Evolutionary conservation across 192 early-diverging fungal species (phyloP).

Genomic region (Coemansia sp.): DNA sequence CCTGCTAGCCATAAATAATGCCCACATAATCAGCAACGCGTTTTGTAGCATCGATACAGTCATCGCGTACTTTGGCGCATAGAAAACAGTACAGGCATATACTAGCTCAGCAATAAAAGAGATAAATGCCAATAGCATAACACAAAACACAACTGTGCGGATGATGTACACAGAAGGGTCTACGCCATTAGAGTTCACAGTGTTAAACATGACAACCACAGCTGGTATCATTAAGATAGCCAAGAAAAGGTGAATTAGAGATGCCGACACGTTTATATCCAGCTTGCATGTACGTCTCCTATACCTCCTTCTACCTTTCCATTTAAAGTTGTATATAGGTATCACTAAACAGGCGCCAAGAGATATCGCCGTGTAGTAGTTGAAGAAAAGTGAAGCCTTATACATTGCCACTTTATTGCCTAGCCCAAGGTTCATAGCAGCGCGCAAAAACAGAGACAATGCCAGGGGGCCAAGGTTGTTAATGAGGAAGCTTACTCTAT

Average conservation of each 20-base stretch:
- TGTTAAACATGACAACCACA: not conserved
- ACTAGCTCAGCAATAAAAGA: not conserved
- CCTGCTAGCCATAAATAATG: conserved; percentile 13
- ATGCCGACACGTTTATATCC: not conserved
- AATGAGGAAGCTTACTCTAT: not conserved
- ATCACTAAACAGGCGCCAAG: not conserved
- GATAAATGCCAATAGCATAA: not conserved
- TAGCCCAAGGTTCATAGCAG: not conserved
- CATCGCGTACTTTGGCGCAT: not conserved
- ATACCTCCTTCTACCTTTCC: not conserved
- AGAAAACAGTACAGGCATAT: not conserved
- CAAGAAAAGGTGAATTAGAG: not conserved
- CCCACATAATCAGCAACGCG: conserved; percentile 13
- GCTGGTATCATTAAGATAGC: not conserved
- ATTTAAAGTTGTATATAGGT: not conserved
- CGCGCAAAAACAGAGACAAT: conserved; percentile 9
- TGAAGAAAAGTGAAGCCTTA: conserved; percentile 15
- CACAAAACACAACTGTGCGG: not conserved
- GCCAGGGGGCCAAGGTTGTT: not conserved
- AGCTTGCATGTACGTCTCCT: not conserved
- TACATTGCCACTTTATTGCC: not conserved
- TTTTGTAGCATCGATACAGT: not conserved
- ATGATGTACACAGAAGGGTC: not conserved
- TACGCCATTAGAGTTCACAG: not conserved
- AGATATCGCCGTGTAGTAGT: not conserved